A percentile compares a stretch with the other conserved stretches of the same genome.
Evolutionary conservation across 2,329 filamentous ascomycete species (phyloP).

Genomic region (Dactylellina leptospora): DNA sequence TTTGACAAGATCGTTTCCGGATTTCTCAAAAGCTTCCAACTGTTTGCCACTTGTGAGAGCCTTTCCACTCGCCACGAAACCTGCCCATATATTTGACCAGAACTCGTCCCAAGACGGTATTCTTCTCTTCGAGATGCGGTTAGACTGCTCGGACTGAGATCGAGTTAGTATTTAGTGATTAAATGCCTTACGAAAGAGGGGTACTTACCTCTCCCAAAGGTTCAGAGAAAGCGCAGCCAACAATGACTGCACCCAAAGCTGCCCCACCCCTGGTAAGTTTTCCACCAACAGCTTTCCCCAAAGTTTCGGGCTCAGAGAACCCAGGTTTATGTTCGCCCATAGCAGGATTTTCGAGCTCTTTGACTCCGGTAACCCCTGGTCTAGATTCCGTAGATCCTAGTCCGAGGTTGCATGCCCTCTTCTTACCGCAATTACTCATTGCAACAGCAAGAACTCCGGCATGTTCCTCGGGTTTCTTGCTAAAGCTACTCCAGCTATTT

Average conservation of each 20-base stretch:
- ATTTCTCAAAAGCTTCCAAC: neutral
- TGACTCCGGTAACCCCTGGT: neutral
- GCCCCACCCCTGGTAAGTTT: neutral
- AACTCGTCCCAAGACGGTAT: neutral
- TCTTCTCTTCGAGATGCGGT: neutral
- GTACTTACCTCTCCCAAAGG: neutral
- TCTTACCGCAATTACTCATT: neutral
- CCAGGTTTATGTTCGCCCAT: neutral
- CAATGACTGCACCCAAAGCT: neutral
- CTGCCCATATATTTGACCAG: neutral
- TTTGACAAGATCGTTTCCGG: neutral
- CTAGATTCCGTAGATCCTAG: neutral
- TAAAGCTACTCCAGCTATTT: neutral
- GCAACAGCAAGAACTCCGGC: neutral
- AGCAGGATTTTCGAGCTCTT: neutral
- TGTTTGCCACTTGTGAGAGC: neutral
- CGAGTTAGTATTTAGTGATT: neutral
- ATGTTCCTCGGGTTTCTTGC: neutral
- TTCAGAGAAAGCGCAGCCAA: neutral
- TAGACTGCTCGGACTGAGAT: neutral
- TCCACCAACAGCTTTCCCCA: conserved; percentile 3
- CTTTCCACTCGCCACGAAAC: neutral
- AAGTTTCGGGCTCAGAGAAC: neutral
- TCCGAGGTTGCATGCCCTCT: neutral
- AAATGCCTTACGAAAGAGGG: neutral